A percentile compares a stretch with the other conserved stretches of the same genome.
These are phyloP conservation scores for Pestalotiopsis sp. DNA, from an alignment of 2,329 filamentous ascomycete genomes.

Conservation along the genomic window DNA sequence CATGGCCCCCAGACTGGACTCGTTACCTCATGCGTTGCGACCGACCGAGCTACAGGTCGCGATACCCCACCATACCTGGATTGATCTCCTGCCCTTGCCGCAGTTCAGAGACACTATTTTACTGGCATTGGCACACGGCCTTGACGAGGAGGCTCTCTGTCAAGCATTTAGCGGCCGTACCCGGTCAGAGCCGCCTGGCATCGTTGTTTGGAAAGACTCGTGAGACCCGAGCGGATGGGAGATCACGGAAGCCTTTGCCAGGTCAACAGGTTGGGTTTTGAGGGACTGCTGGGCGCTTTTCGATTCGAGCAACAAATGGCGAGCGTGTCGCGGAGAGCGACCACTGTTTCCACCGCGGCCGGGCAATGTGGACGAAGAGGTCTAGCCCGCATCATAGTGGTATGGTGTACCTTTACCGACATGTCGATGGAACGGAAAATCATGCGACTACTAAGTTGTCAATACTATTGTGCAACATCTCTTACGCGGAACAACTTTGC, in stretches of 20 bases:
- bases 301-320: conserved; percentile 18
- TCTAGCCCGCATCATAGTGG: no score
- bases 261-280: conserved; percentile 15
- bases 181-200: not conserved
- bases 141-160: conserved; percentile 23
- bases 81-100: conserved; percentile 36
- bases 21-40: conserved; percentile 14
- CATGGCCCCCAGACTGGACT: conserved; percentile 7
- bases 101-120: conserved; percentile 34
- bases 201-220: conserved; percentile 19
- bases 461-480: not conserved
- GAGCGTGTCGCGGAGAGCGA: conserved; percentile 15
- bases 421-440: no score
- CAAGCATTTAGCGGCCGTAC: conserved; percentile 6
- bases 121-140: not conserved
- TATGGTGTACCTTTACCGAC: no score
- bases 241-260: conserved; percentile 15
- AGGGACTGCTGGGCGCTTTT: conserved; percentile 16
- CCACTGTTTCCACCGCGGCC: conserved; percentile 14
- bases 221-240: conserved; percentile 18
- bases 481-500: not conserved
- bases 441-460: no score
- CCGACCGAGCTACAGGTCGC: conserved; percentile 31
- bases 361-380: not conserved
- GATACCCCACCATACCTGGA: conserved; percentile 34